These are phyloP conservation scores for Dunaliella salina DNA, from an alignment of 163 green algal species.

Conservation along the genomic window DNA sequence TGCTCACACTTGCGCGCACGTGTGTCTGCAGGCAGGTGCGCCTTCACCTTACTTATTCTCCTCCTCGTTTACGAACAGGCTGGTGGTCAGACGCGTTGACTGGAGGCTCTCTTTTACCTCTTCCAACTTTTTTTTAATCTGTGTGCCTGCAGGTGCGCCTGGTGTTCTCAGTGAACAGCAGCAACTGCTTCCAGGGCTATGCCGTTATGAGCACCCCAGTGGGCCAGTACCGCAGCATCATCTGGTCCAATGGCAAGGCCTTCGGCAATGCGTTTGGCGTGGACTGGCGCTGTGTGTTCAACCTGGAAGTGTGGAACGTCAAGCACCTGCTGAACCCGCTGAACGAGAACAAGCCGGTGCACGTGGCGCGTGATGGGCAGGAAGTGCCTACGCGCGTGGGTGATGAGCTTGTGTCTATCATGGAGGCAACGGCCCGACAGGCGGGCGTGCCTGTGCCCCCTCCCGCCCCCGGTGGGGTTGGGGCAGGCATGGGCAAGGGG, in stretches of 20 bases:
- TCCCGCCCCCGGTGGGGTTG: background rate
- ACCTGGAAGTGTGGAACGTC: conserved; percentile 39
- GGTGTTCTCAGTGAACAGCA: conserved; percentile 60
- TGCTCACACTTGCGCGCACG: conserved; percentile 11
- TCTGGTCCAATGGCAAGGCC: conserved; percentile 43
- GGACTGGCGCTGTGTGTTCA: conserved; percentile 43
- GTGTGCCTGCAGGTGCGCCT: conserved; percentile 39
- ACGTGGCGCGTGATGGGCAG: conserved; percentile 52
- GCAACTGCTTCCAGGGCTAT: conserved; percentile 51
- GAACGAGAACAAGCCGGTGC: conserved; percentile 55
- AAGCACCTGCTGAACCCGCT: conserved; percentile 52
- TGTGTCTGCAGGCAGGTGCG: too few species aligned
- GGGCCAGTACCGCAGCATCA: conserved; percentile 24
- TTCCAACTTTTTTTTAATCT: too few species aligned
- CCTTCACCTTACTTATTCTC: too few species aligned
- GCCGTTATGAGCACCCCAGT: conserved; percentile 34
- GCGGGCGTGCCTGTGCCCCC: conserved; percentile 13
- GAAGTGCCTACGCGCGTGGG: conserved; percentile 51
- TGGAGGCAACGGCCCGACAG: conserved; percentile 25
- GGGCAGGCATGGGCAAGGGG: background rate
- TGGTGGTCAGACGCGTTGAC: too few species aligned
- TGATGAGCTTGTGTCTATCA: conserved; percentile 39
- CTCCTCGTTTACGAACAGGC: too few species aligned
- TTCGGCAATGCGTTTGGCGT: conserved; percentile 44
- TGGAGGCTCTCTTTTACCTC: too few species aligned